A percentile compares a stretch with the other conserved stretches of the same genome.
These are phyloP conservation scores for Stephanodiscus triporus DNA, from an alignment of 108 stramenopile species.

Conservation along the genomic window DNA sequence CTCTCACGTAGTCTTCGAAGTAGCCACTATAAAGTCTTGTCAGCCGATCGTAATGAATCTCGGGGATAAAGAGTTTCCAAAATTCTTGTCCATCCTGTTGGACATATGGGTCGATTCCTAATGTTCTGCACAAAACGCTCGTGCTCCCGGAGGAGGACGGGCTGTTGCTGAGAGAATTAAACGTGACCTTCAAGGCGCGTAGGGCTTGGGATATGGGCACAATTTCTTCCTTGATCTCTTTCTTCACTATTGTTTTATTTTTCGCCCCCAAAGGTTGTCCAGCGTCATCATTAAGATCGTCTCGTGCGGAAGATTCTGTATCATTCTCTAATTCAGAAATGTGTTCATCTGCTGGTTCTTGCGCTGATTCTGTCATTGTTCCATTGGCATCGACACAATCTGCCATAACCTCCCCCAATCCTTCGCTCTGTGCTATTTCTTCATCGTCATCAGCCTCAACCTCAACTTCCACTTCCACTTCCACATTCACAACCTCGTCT, in stretches of 20 bases:
- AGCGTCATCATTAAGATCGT: neutral
- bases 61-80: slow-evolving; percentile 87
- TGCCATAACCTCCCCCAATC: neutral
- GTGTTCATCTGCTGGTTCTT: neutral
- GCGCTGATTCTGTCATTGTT: neutral
- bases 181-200: slow-evolving; percentile 42
- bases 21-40: slow-evolving; percentile 72
- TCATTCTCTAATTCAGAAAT: neutral
- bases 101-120: slow-evolving; percentile 72
- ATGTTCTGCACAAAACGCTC: slow-evolving; percentile 52
- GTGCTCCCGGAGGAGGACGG: slow-evolving; percentile 34
- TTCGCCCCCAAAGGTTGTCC: neutral
- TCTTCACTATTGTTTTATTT: slow-evolving; percentile 23
- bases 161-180: slow-evolving; percentile 19
- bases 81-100: slow-evolving; percentile 93
- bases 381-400: slow-evolving; percentile 8
- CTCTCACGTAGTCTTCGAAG: slow-evolving; percentile 76
- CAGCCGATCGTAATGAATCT: slow-evolving; percentile 54
- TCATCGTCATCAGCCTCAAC: slow-evolving; percentile 23
- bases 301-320: neutral
- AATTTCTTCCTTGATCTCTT: slow-evolving; percentile 19
- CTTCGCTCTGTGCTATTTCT: slow-evolving; percentile 44
- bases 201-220: slow-evolving; percentile 43
- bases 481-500: slow-evolving; percentile 32
- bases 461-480: slow-evolving; percentile 43